Evolutionary conservation across 2,329 filamentous ascomycete species (phyloP).

Genomic region (Botrytis porri): DNA sequence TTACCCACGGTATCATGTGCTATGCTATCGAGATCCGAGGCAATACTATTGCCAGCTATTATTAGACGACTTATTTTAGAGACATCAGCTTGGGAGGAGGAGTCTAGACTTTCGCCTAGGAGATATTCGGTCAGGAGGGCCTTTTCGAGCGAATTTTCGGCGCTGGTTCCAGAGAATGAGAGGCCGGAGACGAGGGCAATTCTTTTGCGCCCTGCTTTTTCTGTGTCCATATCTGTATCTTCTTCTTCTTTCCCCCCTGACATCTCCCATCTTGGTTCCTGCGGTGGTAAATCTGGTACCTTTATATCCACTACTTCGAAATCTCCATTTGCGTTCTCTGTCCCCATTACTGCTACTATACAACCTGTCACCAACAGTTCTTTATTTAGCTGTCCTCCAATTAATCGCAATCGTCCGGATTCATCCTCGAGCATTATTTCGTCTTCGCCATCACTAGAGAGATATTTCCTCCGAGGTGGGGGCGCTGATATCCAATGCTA

Average conservation of each 20-base stretch:
- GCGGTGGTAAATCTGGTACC: slow-evolving; percentile 79
- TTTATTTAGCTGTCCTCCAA: slow-evolving; percentile 65
- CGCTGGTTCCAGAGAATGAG: slow-evolving; percentile 71
- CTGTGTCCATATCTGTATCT: slow-evolving; percentile 58
- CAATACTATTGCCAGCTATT: slow-evolving; percentile 86
- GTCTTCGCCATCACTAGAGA: slow-evolving; percentile 56
- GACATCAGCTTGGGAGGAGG: slow-evolving; percentile 55
- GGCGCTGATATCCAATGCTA: slow-evolving; percentile 89
- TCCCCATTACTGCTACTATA: slow-evolving; percentile 91
- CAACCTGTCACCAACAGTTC: slow-evolving; percentile 85
- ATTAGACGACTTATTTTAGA: slow-evolving; percentile 78
- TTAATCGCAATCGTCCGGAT: slow-evolving; percentile 79
- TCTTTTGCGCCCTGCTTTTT: slow-evolving; percentile 46
- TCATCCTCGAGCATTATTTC: slow-evolving; percentile 91
- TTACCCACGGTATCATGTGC: slow-evolving; percentile 37
- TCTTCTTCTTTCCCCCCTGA: slow-evolving; percentile 52
- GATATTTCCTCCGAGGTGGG: slow-evolving; percentile 72
- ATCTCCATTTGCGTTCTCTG: slow-evolving; percentile 86
- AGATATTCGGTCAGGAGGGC: slow-evolving; percentile 83
- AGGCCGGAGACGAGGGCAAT: slow-evolving; percentile 88
- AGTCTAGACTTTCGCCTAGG: slow-evolving; percentile 72
- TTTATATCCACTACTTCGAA: slow-evolving; percentile 90
- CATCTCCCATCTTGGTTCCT: slow-evolving; percentile 75
- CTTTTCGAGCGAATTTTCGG: slow-evolving; percentile 69
- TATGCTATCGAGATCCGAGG: slow-evolving; percentile 34